phyloP scores from a whole-genome alignment of 257 asterid species.

The Euphrasia confusa region DNA sequence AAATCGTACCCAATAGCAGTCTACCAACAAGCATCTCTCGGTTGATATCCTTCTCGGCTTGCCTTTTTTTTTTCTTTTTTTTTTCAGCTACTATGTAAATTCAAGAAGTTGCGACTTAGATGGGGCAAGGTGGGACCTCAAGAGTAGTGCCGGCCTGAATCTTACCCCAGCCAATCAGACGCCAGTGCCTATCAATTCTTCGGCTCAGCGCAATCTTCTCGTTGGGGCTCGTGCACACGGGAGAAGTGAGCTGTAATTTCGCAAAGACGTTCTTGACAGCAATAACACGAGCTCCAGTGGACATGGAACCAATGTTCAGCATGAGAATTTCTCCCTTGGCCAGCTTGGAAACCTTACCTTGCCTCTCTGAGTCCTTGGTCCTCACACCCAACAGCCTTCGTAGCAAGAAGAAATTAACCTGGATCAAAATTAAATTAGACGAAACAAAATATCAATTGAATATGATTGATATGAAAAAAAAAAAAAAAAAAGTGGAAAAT shows the following conservation, averaged over 20 bases:
- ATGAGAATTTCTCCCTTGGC: conserved; percentile 87
- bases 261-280: conserved; percentile 90
- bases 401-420: conserved; percentile 92
- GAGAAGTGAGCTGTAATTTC: conserved; percentile 85
- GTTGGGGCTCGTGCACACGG: conserved; percentile 93
- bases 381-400: conserved; percentile 86
- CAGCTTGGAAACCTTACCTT: conserved; percentile 84
- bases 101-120: conserved; percentile 31
- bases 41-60: background rate
- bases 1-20: conserved; percentile 45
- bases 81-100: conserved; percentile 18
- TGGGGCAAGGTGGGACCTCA: conserved; percentile 82
- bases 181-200: conserved; percentile 99
- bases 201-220: conserved; percentile 92
- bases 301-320: conserved; percentile 98
- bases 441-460: background rate
- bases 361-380: conserved; percentile 89
- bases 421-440: conserved; percentile 12
- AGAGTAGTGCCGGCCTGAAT: conserved; percentile 92
- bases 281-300: conserved; percentile 89
- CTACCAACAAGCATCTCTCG: conserved; percentile 50
- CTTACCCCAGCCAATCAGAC: conserved; percentile 97
- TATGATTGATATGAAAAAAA: too few species aligned
- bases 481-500: too few species aligned
- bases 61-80: background rate